Evolutionary conservation across 768 basidiomycete genomes (phyloP).

Genomic region (Boletus coccyginus): DNA sequence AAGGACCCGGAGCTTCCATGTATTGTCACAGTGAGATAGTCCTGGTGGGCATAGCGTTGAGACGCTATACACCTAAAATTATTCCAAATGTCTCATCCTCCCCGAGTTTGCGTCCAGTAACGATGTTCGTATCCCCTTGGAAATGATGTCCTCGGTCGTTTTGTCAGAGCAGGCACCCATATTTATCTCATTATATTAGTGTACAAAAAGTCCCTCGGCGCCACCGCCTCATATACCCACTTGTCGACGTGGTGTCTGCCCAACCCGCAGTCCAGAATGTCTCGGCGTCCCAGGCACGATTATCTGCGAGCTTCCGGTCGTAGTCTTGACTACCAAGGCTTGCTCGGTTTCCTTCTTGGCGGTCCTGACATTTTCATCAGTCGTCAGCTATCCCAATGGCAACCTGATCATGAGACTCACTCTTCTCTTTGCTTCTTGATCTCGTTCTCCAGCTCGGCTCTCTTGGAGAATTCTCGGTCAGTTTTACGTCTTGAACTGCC

Average conservation of each 20-base stretch:
- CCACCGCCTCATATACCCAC: slow-evolving; percentile 54
- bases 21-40: slow-evolving; percentile 2
- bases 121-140: slow-evolving; percentile 1
- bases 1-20: slow-evolving; percentile 15
- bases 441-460: slow-evolving; percentile 88
- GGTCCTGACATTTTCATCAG: slow-evolving; percentile 36
- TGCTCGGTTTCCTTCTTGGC: slow-evolving; percentile 65
- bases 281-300: slow-evolving; percentile 81
- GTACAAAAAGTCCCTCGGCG: not conserved
- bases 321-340: slow-evolving; percentile 51
- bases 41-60: slow-evolving; percentile 8
- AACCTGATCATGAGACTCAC: slow-evolving; percentile 28
- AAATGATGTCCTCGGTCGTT: not conserved
- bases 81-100: slow-evolving; percentile 1
- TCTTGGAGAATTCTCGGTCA: slow-evolving; percentile 88
- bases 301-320: slow-evolving; percentile 58
- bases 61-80: not conserved
- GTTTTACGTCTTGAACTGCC: slow-evolving; percentile 71
- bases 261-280: slow-evolving; percentile 63
- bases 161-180: not conserved
- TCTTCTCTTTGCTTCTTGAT: slow-evolving; percentile 83
- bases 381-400: slow-evolving; percentile 5
- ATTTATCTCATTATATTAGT: slow-evolving; percentile 1
- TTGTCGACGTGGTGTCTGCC: slow-evolving; percentile 72
- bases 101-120: not conserved